Conservation (phyloP, 2,329 filamentous ascomycete species). For the Hortaea werneckii region DNA sequence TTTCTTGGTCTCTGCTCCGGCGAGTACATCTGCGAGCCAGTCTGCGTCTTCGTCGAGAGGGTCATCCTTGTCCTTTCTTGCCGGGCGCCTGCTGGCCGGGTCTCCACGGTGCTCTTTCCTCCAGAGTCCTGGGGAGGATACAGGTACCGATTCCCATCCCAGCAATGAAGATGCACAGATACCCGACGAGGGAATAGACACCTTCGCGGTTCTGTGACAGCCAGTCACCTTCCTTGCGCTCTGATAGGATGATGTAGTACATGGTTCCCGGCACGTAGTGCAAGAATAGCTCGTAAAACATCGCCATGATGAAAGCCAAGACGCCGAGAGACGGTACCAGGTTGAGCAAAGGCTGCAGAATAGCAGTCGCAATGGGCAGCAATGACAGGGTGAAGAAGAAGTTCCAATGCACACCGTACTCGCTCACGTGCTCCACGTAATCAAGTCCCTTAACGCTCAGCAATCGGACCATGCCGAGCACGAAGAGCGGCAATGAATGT, state of each 20-base stretch:
- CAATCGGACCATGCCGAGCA: conserved; percentile 69
- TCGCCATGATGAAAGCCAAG: conserved; percentile 59
- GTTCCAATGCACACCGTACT: conserved; percentile 99
- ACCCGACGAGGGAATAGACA: conserved; percentile 88
- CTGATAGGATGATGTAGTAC: conserved; percentile 70
- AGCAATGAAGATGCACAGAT: conserved; percentile 86
- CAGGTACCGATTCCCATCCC: conserved; percentile 76
- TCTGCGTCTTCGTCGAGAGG: conserved; percentile 25
- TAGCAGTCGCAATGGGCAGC: conserved; percentile 76
- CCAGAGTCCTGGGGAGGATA: conserved; percentile 52
- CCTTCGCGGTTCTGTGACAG: conserved; percentile 89
- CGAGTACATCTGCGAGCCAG: conserved; percentile 27
- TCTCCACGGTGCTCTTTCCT: conserved; percentile 1
- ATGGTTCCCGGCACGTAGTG: conserved; percentile 65
- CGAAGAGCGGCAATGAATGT: conserved; percentile 72
- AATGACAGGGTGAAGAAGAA: conserved; percentile 96
- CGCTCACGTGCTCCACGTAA: conserved; percentile 92
- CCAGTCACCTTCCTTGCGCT: conserved; percentile 54
- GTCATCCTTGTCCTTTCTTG: conserved; percentile 9
- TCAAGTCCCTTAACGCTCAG: conserved; percentile 87
- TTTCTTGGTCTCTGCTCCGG: conserved; percentile 8
- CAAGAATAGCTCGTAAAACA: conserved; percentile 62
- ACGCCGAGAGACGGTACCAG: conserved; percentile 53
- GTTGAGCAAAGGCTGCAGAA: conserved; percentile 63
- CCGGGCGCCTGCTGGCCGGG: neutral